Evolutionary conservation across 139 green algal species (phyloP), one percentile per base, ranked within the genome.

Genomic region (Chlamydomonas incerta): DNA sequence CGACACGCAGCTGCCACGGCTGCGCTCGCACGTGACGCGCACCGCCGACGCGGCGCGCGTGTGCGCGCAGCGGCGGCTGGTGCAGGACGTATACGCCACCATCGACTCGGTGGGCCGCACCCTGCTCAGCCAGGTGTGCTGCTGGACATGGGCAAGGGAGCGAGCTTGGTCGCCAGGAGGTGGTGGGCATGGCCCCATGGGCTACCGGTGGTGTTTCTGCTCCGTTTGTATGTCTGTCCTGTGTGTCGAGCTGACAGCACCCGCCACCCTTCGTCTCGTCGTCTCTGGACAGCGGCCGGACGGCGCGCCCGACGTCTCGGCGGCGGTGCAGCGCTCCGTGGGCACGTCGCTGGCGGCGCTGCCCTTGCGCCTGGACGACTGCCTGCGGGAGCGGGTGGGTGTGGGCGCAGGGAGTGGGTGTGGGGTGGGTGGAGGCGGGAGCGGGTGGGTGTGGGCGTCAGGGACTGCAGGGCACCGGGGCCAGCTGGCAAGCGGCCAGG

Each of bases 121-220:
- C 28, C 71, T 77, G 46, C 46, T 77, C 18, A 77, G 29, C 71
- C 28, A 77, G 71, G 71, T 77, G 15, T 5, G 69, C n/a, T 46
- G 66, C 37, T n/a, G 28, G n/a, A 3, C n/a, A 3, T 29, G n/a
- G n/a, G n/a, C n/a, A n/a, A n/a, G n/a, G n/a, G n/a, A n/a, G n/a
- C n/a, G n/a, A n/a, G n/a, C n/a, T n/a, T n/a, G n/a, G n/a, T n/a
- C n/a, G n/a, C n/a, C n/a, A n/a, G n/a, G n/a, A n/a, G n/a, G n/a
- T n/a, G n/a, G n/a, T n/a, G n/a, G n/a, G n/a, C 5, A 41, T 26
- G 63, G 9, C 37, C 31, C 6, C 31, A 50, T 11, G 34, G 33
- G n/a, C 11, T 29, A 6, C 33, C 67, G 6, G 4, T 28, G 21
- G 2, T 50, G 28, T 17, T 28, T 15, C 63, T 5, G 28, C 28